These are phyloP conservation scores for Bipolaris oryzae DNA, from an alignment of 2,329 filamentous ascomycete genomes.

Conservation along the genomic window DNA sequence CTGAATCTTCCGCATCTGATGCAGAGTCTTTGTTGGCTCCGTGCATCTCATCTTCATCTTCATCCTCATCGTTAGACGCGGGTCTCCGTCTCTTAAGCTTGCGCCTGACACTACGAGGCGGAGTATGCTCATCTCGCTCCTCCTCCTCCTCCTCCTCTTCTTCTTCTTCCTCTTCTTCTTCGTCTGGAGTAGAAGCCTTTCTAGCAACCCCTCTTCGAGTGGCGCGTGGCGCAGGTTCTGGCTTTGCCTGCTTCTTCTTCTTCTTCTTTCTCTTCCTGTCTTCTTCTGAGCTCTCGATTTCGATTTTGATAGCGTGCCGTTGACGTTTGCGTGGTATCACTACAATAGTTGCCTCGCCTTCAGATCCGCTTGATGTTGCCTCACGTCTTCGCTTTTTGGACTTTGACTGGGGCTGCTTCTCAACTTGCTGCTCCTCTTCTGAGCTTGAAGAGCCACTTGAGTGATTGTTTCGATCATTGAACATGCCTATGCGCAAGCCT, in stretches of 20 bases:
- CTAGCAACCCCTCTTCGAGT: constrained; percentile 12
- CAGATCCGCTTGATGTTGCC: constrained; percentile 9
- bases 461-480: constrained; percentile 30
- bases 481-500: constrained; percentile 32
- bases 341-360: constrained; percentile 16
- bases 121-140: constrained; percentile 4
- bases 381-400: constrained; percentile 28
- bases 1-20: constrained; percentile 25
- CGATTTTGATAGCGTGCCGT: constrained; percentile 1
- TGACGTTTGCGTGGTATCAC: constrained; percentile 23
- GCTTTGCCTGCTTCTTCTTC: constrained; percentile 1
- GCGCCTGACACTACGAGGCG: constrained; percentile 11
- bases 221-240: constrained; percentile 8
- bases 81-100: constrained; percentile 8
- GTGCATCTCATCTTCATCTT: constrained; percentile 11
- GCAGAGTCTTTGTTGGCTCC: constrained; percentile 23
- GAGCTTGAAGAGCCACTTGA: constrained; percentile 14
- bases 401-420: constrained; percentile 7
- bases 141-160: constrained; percentile 3
- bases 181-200: constrained; percentile 8
- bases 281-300: constrained; percentile 7
- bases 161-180: constrained; percentile 1
- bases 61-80: constrained; percentile 13
- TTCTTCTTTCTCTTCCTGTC: neutral
- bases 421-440: constrained; percentile 17